Evolutionary conservation across 106 monocot genomes (phyloP).

Genomic region (Dioscorea dumetorum): DNA sequence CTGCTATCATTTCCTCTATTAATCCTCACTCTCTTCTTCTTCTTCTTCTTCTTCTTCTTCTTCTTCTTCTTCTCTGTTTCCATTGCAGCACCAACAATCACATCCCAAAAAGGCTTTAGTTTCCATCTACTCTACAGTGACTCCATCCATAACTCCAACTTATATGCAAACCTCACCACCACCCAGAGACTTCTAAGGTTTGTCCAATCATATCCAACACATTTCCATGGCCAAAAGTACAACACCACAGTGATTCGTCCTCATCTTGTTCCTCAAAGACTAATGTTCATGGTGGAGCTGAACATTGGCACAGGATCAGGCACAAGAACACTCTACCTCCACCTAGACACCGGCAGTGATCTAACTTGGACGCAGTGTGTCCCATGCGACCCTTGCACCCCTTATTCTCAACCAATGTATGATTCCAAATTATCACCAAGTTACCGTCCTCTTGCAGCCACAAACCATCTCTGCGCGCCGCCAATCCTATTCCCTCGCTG

Average conservation of each 20-base stretch:
- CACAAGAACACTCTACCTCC: neutral
- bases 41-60: no score
- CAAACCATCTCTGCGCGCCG: neutral
- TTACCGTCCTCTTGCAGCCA: neutral
- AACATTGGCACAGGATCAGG: neutral
- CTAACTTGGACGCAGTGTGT: neutral
- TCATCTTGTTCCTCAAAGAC: neutral
- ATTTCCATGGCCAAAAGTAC: neutral
- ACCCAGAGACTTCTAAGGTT: no score
- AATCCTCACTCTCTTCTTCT: no score
- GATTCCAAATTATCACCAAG: neutral
- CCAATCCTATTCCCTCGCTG: no score
- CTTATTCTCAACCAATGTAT: neutral
- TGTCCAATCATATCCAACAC: no score
- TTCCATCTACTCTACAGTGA: no score
- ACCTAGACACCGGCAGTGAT: neutral
- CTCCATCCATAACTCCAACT: no score
- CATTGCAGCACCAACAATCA: no score
- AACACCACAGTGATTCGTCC: neutral
- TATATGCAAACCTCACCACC: no score
- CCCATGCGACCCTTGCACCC: neutral
- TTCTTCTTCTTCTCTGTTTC: no score
- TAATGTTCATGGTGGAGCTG: neutral
- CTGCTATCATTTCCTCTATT: no score
- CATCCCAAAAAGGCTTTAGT: no score